These are phyloP conservation scores for Jatropha multifida DNA, from an alignment of 441 rosid genomes.

Conservation along the genomic window DNA sequence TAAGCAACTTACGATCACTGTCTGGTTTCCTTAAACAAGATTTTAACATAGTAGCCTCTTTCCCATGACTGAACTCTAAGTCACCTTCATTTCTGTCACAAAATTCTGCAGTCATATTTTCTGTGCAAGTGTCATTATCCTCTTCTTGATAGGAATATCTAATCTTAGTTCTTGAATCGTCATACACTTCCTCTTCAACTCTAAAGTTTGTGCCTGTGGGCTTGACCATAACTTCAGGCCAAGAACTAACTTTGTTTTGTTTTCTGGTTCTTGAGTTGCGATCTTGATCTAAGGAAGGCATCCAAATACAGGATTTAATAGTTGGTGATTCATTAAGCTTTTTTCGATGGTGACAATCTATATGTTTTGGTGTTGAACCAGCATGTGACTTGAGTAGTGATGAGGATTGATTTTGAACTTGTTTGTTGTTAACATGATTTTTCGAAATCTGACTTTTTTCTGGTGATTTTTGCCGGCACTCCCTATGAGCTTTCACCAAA, in stretches of 20 bases:
- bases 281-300: constrained; percentile 18
- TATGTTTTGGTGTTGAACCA: constrained; percentile 33
- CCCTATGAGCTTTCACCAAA: constrained; percentile 32
- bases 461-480: constrained; percentile 14
- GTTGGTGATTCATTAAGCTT: constrained; percentile 20
- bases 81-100: constrained; percentile 10
- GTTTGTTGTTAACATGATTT: background rate
- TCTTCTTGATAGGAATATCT: constrained; percentile 10
- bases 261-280: constrained; percentile 3
- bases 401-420: constrained; percentile 16
- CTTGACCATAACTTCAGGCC: constrained; percentile 26
- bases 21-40: constrained; percentile 40
- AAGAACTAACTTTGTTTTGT: constrained; percentile 23
- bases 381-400: constrained; percentile 23
- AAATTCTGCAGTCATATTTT: constrained; percentile 2
- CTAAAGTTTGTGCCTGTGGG: background rate
- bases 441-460: constrained; percentile 19
- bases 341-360: background rate
- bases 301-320: constrained; percentile 16
- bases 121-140: background rate
- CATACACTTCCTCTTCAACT: constrained; percentile 16
- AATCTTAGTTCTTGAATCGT: constrained; percentile 11
- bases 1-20: constrained; percentile 28
- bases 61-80: constrained; percentile 13
- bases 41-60: constrained; percentile 22